Conservation (phyloP, 768 basidiomycete genomes). For the Pleurotus citrinopileatus region DNA sequence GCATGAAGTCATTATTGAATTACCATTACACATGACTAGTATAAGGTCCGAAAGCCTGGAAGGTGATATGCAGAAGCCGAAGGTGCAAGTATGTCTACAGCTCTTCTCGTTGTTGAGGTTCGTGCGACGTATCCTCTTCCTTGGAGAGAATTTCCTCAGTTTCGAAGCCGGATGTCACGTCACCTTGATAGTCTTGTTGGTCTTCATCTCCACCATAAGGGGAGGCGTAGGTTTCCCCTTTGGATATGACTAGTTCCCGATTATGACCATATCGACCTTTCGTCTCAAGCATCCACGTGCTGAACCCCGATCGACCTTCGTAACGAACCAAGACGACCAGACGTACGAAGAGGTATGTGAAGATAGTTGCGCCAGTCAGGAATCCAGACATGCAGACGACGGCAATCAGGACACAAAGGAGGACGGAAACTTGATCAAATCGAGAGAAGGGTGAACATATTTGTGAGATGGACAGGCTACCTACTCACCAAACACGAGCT, state of each 20-base stretch:
- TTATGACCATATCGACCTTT: slow-evolving; percentile 12
- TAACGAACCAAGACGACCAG: slow-evolving; percentile 16
- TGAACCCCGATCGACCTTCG: slow-evolving; percentile 20
- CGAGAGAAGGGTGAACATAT: neutral
- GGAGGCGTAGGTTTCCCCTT: neutral
- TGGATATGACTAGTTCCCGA: neutral
- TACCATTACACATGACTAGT: slow-evolving; percentile 7
- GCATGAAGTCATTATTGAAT: slow-evolving; percentile 1
- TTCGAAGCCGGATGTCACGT: neutral
- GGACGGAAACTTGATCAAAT: slow-evolving; percentile 19
- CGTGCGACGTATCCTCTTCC: neutral
- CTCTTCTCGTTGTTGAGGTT: neutral
- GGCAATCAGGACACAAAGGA: slow-evolving; percentile 18
- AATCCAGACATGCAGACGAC: slow-evolving; percentile 20
- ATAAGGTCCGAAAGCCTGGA: neutral
- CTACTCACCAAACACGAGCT: slow-evolving; percentile 28
- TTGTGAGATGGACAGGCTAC: too few species aligned
- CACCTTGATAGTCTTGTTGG: neutral
- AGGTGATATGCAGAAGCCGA: neutral
- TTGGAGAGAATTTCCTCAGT: neutral
- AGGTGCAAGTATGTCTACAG: neutral
- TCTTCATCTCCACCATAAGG: neutral
- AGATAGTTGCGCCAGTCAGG: slow-evolving; percentile 18
- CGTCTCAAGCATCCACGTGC: slow-evolving; percentile 18
- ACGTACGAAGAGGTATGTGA: slow-evolving; percentile 19